Percentiles rank a stretch among this genome's conserved stretches.
phyloP scores from a whole-genome alignment of 805 yeast species.

The Barnettozyma botsteinii region DNA sequence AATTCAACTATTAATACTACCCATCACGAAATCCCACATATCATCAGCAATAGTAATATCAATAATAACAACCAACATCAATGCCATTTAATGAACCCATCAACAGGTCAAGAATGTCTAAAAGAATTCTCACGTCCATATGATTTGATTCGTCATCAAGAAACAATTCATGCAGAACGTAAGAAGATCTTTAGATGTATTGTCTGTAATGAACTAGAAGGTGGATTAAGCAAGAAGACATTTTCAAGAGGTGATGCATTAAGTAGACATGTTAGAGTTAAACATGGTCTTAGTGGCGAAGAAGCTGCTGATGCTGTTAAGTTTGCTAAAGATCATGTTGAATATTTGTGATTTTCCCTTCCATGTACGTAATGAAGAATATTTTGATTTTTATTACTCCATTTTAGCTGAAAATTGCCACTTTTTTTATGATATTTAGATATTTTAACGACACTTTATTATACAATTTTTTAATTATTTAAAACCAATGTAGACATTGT shows the following conservation, averaged over 20 bases:
- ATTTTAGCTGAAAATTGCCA: no score
- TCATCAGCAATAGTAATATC: not conserved
- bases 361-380: no score
- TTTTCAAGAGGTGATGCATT: conserved; percentile 93
- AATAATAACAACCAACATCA: conserved; percentile 34
- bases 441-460: not conserved
- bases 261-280: conserved; percentile 87
- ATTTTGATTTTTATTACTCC: not conserved
- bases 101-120: conserved; percentile 58
- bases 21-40: no score
- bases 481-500: no score
- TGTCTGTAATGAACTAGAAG: conserved; percentile 55
- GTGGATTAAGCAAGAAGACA: conserved; percentile 51
- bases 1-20: not conserved
- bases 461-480: not conserved
- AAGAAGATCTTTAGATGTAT: conserved; percentile 83
- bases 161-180: conserved; percentile 88
- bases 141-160: conserved; percentile 92
- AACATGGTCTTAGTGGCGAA: conserved; percentile 67
- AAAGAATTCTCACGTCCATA: conserved; percentile 90
- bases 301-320: conserved; percentile 68
- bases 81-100: conserved; percentile 54
- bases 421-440: not conserved
- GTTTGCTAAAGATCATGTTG: conserved; percentile 74
- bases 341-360: conserved; percentile 31